Evolutionary conservation across 2,329 filamentous ascomycete species (phyloP).

Genomic region (Aspergillus intermedius): DNA sequence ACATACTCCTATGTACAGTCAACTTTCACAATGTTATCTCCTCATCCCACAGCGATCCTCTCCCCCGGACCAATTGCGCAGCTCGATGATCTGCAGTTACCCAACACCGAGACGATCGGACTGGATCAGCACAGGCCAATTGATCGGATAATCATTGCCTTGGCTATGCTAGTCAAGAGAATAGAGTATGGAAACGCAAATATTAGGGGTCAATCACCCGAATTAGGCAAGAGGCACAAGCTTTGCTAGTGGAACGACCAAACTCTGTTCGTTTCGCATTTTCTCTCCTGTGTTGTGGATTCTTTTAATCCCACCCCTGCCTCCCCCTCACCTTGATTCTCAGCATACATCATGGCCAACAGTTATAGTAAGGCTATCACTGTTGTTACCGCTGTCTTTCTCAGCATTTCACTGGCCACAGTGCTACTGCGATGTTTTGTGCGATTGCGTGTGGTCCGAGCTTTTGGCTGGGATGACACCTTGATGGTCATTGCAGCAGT

Average conservation of each 20-base stretch:
- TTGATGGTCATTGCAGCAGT: constrained; percentile 27
- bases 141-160: background rate
- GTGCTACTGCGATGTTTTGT: constrained; percentile 38
- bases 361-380: background rate
- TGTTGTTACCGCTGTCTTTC: constrained; percentile 29
- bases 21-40: too few relatives aligned
- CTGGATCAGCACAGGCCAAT: background rate
- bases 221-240: background rate
- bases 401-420: constrained; percentile 32
- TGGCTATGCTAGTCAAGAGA: background rate
- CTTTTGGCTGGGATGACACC: constrained; percentile 31
- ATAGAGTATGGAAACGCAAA: too few relatives aligned
- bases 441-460: constrained; percentile 35
- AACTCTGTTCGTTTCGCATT: background rate
- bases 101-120: background rate
- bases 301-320: background rate
- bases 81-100: too few relatives aligned
- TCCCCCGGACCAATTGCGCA: too few relatives aligned
- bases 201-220: background rate
- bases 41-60: too few relatives aligned
- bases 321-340: background rate
- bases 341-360: constrained; percentile 1
- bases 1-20: too few relatives aligned
- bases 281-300: background rate
- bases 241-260: background rate